phyloP scores from a whole-genome alignment of 2,329 filamentous ascomycete species.

The Canariomyces notabilis region DNA sequence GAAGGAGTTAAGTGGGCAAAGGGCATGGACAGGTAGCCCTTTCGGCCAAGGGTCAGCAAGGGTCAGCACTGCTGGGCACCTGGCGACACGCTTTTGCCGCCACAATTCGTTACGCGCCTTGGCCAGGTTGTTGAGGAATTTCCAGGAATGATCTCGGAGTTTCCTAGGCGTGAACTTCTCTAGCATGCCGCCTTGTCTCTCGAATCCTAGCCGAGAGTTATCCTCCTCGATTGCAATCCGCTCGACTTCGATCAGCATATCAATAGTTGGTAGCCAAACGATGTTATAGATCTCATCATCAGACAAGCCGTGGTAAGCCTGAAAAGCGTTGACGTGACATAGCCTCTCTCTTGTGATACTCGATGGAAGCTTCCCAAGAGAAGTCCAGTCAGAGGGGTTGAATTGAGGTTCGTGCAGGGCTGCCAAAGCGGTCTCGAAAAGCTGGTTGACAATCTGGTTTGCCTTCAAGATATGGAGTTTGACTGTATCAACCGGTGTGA shows the following conservation, averaged over 20 bases:
- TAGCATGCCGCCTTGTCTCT: no score
- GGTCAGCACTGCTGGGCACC: not conserved
- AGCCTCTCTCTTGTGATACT: not conserved
- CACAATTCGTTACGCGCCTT: not conserved
- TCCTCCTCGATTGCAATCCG: not conserved
- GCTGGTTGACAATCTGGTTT: not conserved
- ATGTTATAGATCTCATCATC: not conserved
- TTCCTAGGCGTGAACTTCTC: no score
- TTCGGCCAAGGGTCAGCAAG: slow-evolving; percentile 6
- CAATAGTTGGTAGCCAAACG: not conserved
- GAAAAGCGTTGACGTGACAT: not conserved
- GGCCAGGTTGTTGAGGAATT: not conserved
- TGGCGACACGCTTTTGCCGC: not conserved
- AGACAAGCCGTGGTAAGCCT: not conserved
- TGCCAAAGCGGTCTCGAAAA: not conserved
- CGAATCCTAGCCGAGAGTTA: no score
- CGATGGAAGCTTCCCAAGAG: no score
- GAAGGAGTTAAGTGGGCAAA: not conserved
- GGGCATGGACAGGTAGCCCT: slow-evolving; percentile 4
- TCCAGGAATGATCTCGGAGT: not conserved
- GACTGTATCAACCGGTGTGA: not conserved
- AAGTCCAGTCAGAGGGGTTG: not conserved
- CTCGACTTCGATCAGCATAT: not conserved
- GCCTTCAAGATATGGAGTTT: not conserved
- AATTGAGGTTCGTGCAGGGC: not conserved